phyloP scores from a whole-genome alignment of 441 rosid species.

The Gossypium lobatum region DNA sequence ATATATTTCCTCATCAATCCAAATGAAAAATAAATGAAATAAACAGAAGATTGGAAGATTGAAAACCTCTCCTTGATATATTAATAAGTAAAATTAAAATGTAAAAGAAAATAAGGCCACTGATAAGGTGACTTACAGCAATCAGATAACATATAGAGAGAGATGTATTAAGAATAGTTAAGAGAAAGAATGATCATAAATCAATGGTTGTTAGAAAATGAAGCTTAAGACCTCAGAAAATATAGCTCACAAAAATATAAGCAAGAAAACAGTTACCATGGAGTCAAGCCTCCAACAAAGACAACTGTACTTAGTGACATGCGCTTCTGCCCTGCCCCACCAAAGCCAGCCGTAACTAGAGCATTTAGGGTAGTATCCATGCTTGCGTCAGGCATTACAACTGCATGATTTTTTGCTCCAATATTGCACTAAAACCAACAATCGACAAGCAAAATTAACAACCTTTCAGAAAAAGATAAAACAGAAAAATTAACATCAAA shows the following conservation, averaged over 20 bases:
- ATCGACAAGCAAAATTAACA: not conserved
- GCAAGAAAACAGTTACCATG: constrained; percentile 45
- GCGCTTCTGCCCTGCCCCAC: constrained; percentile 96
- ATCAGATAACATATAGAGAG: not conserved
- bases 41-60: not conserved
- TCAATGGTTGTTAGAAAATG: not conserved
- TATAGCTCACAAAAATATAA: not conserved
- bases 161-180: not conserved
- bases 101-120: constrained; percentile 3
- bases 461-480: not conserved
- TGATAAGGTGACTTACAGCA: not conserved
- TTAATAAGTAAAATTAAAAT: not conserved
- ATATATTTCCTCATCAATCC: not conserved
- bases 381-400: constrained; percentile 80
- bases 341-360: constrained; percentile 89
- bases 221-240: not conserved
- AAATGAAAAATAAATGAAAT: not conserved
- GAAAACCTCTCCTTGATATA: not conserved
- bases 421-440: constrained; percentile 61
- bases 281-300: constrained; percentile 63
- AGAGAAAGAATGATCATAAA: not conserved
- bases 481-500: not conserved
- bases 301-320: constrained; percentile 89
- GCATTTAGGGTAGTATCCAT: constrained; percentile 71
- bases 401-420: constrained; percentile 95